Conservation (phyloP, 495 filamentous ascomycete genomes). For the Pyrenula massariospora region DNA sequence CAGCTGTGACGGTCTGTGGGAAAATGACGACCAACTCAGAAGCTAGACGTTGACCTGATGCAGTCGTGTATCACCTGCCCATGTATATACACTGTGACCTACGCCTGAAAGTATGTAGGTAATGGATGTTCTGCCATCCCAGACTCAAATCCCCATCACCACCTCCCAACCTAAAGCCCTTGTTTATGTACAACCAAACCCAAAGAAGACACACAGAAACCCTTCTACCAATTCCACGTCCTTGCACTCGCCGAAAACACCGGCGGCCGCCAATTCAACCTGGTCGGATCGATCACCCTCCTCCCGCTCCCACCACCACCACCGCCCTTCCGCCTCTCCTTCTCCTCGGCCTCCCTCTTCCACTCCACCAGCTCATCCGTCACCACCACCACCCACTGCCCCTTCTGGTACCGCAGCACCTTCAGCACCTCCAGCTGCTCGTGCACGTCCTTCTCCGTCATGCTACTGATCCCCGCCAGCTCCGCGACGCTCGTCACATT, state of each 20-base stretch:
- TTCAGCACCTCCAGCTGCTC: constrained; percentile 85
- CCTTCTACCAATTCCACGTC: constrained; percentile 84
- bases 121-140: too few species aligned
- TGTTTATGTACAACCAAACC: too few species aligned
- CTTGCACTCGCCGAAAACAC: constrained; percentile 79
- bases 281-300: constrained; percentile 60
- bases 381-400: constrained; percentile 85
- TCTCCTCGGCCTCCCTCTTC: constrained; percentile 55
- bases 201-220: too few species aligned
- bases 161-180: too few species aligned
- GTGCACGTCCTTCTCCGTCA: constrained; percentile 92
- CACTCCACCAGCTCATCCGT: constrained; percentile 70
- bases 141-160: too few species aligned
- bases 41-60: too few species aligned
- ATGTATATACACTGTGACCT: too few species aligned
- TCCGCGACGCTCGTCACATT: constrained; percentile 34
- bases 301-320: too few species aligned
- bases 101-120: too few species aligned
- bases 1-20: too few species aligned
- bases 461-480: constrained; percentile 64
- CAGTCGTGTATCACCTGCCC: too few species aligned
- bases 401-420: constrained; percentile 86
- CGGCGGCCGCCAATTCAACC: constrained; percentile 89
- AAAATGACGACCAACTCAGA: too few species aligned
- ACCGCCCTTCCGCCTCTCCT: constrained; percentile 64